Evolutionary conservation across 495 filamentous ascomycete genomes (phyloP).

Genomic region (Letharia lupina): DNA sequence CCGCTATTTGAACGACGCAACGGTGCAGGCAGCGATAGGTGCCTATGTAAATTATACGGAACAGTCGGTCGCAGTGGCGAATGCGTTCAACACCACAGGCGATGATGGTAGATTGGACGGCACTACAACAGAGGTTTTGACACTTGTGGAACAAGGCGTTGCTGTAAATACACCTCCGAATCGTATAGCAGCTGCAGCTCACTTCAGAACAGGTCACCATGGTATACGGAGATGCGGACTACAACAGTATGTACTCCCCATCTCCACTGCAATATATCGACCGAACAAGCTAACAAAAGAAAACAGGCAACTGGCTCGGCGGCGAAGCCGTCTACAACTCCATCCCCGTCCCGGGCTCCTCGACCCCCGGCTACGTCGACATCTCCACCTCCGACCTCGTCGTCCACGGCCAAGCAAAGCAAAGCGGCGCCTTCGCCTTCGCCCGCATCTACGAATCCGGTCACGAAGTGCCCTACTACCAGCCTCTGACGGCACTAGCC

Average conservation of each 20-base stretch:
- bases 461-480: slow-evolving; percentile 53
- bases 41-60: slow-evolving; percentile 59
- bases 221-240: slow-evolving; percentile 34
- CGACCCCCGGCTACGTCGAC: slow-evolving; percentile 41
- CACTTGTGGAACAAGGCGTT: slow-evolving; percentile 47
- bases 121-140: slow-evolving; percentile 43
- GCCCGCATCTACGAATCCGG: slow-evolving; percentile 51
- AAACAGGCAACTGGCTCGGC: slow-evolving; percentile 18
- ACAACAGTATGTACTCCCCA: slow-evolving; percentile 30
- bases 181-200: slow-evolving; percentile 29
- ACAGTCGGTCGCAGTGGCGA: slow-evolving; percentile 39
- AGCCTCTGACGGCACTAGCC: slow-evolving; percentile 46
- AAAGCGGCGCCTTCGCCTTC: slow-evolving; percentile 53
- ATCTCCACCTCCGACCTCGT: slow-evolving; percentile 36
- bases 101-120: slow-evolving; percentile 38
- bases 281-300: background rate
- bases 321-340: slow-evolving; percentile 29
- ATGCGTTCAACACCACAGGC: slow-evolving; percentile 43
- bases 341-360: slow-evolving; percentile 34
- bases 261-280: no score
- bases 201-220: background rate
- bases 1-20: slow-evolving; percentile 55
- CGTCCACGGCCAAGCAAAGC: slow-evolving; percentile 46
- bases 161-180: slow-evolving; percentile 62
- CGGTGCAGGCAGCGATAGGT: slow-evolving; percentile 56